These are phyloP conservation scores for Crithidia thermophila DNA, from an alignment of 208 protist genomes.

Conservation along the genomic window DNA sequence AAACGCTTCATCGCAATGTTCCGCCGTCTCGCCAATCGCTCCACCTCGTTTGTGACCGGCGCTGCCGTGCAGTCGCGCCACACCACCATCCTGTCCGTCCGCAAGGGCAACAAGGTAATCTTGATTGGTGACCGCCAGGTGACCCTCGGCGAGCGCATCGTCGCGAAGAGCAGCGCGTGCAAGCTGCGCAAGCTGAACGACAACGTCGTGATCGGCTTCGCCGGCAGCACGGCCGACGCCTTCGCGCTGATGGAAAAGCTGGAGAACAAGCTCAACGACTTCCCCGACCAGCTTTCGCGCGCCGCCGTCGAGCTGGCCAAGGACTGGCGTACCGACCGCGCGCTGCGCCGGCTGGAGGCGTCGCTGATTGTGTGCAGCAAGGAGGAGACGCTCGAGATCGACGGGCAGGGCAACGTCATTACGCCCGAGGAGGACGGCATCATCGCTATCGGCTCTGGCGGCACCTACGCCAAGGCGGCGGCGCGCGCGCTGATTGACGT, in stretches of 20 bases:
- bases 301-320: constrained; percentile 95
- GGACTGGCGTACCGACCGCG: constrained; percentile 95
- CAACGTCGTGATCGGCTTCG: constrained; percentile 93
- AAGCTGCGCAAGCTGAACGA: constrained; percentile 83
- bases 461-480: constrained; percentile 94
- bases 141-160: constrained; percentile 93
- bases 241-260: constrained; percentile 96
- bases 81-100: constrained; percentile 95
- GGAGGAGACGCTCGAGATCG: constrained; percentile 93
- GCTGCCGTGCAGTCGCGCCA: constrained; percentile 54
- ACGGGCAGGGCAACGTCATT: constrained; percentile 96
- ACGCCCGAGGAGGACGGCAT: constrained; percentile 95
- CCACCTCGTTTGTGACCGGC: constrained; percentile 42
- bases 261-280: constrained; percentile 93
- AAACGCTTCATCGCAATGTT: constrained; percentile 33
- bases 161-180: constrained; percentile 87
- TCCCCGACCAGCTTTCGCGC: constrained; percentile 92
- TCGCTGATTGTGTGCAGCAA: constrained; percentile 92
- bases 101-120: constrained; percentile 92
- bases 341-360: constrained; percentile 94
- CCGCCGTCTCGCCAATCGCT: constrained; percentile 44
- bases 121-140: constrained; percentile 95
- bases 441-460: constrained; percentile 93
- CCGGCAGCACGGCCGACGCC: constrained; percentile 95
- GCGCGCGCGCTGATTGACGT: constrained; percentile 93